phyloP scores from a whole-genome alignment of 805 yeast species.

The Cyberlindnera amylophila region DNA sequence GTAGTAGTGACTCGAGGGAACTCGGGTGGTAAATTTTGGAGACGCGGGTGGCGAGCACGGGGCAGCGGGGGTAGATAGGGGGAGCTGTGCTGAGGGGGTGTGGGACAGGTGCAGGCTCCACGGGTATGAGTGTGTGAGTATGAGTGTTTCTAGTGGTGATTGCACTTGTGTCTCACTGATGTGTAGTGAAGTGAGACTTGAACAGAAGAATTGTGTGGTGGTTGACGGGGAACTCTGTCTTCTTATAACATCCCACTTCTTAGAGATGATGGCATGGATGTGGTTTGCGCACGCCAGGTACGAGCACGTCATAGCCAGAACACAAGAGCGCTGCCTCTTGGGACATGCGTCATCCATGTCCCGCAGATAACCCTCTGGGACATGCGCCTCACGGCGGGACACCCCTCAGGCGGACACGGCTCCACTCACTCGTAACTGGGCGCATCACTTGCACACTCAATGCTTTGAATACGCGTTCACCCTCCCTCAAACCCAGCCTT shows the following conservation, averaged over 20 bases:
- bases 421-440: neutral
- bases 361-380: neutral
- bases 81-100: no score
- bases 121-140: no score
- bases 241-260: conserved; percentile 3
- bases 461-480: no score
- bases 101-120: no score
- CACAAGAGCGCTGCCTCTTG: neutral
- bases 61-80: neutral
- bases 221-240: conserved; percentile 1
- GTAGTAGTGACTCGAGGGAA: neutral
- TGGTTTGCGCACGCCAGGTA: conserved; percentile 5
- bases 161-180: no score
- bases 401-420: neutral
- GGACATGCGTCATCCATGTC: conserved; percentile 8
- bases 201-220: neutral
- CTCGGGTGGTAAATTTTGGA: neutral
- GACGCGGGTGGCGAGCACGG: conserved; percentile 1
- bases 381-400: neutral
- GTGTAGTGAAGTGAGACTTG: neutral
- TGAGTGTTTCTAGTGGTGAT: no score
- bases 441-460: no score
- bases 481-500: no score
- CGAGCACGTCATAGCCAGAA: conserved; percentile 9
- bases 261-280: conserved; percentile 2